Percentiles rank a stretch among this genome's conserved stretches.
Conservation (phyloP, 2,329 filamentous ascomycete species). For the Aspergillus ochraceoroseus region DNA sequence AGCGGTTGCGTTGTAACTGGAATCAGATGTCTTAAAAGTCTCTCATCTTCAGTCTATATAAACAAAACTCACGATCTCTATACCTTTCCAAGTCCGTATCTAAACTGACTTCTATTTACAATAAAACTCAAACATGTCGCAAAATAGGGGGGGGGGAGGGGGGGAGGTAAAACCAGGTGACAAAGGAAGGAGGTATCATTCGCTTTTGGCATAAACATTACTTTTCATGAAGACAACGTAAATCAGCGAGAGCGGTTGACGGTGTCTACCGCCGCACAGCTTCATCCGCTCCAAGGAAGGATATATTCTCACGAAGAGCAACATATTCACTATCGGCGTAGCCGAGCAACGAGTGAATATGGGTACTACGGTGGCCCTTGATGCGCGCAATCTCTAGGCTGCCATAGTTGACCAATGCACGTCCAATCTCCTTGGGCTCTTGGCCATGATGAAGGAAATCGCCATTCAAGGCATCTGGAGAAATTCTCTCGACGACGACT, state of each 20-base stretch:
- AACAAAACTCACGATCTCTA: too few relatives aligned
- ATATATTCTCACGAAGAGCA: conserved; percentile 80
- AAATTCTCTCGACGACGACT: conserved; percentile 65
- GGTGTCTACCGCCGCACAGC: conserved; percentile 3
- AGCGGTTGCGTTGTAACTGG: too few relatives aligned
- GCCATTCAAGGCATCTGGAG: conserved; percentile 39
- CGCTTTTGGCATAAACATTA: conserved; percentile 7
- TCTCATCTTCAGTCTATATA: too few relatives aligned
- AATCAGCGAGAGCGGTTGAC: neutral
- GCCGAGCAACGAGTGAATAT: conserved; percentile 74
- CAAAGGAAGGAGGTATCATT: conserved; percentile 8
- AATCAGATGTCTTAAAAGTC: too few relatives aligned
- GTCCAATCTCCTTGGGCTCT: conserved; percentile 67
- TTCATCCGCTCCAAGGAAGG: conserved; percentile 54
- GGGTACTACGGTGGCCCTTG: conserved; percentile 73
- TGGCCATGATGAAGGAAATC: conserved; percentile 38
- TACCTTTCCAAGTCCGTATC: neutral
- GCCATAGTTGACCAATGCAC: conserved; percentile 91
- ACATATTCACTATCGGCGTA: conserved; percentile 96
- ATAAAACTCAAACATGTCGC: neutral
- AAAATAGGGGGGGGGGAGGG: neutral
- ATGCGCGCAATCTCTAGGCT: conserved; percentile 76
- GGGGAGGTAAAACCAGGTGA: neutral
- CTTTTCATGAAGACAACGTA: conserved; percentile 3
- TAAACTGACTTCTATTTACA: conserved; percentile 8